phyloP scores from a whole-genome alignment of 257 asterid species.

The Paraleonurus japonicus region DNA sequence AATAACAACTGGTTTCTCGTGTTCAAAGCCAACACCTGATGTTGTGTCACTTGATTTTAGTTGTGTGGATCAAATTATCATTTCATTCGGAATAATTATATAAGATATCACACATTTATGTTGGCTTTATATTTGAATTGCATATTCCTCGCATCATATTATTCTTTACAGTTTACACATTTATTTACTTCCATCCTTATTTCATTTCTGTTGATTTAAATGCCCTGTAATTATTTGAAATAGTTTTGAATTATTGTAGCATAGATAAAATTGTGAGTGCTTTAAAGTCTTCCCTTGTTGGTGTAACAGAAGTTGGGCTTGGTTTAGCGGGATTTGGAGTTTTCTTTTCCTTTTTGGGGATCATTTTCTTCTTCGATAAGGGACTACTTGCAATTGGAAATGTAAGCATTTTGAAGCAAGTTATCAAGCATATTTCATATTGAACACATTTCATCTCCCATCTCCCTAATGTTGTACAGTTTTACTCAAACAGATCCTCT shows the following conservation, averaged over 20 bases:
- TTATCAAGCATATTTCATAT: conserved; percentile 10
- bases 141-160: neutral
- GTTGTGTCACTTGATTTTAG: neutral
- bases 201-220: neutral
- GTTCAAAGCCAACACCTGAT: too few species aligned
- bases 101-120: neutral
- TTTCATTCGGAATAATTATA: neutral
- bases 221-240: neutral
- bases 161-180: neutral
- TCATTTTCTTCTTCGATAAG: conserved; percentile 79
- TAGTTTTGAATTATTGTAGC: neutral
- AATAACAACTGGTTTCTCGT: neutral
- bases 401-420: conserved; percentile 45
- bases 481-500: conserved; percentile 66
- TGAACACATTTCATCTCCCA: conserved; percentile 5
- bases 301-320: conserved; percentile 79
- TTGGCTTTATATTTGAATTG: neutral
- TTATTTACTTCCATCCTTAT: neutral
- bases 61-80: neutral
- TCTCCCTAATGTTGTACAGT: conserved; percentile 17
- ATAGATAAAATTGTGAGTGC: neutral
- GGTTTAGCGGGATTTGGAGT: conserved; percentile 93
- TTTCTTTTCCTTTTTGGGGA: conserved; percentile 79
- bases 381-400: conserved; percentile 91
- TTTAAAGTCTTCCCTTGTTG: conserved; percentile 15